Evolutionary conservation across 2,329 filamentous ascomycete species (phyloP), one percentile per base, ranked within the genome.

Genomic region (Pseudogymnoascus sp.): DNA sequence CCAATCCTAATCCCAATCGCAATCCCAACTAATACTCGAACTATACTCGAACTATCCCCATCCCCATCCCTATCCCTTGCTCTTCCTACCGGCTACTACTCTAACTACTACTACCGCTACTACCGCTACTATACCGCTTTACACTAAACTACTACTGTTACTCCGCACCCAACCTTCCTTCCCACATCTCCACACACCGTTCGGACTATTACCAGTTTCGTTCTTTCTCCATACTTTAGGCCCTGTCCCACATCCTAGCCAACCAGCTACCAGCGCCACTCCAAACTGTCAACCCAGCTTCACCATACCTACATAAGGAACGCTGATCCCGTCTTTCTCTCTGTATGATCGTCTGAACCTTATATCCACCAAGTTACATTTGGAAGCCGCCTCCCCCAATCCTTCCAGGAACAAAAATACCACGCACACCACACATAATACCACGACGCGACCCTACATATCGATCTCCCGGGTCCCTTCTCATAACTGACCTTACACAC

Each of bases 401-500:
- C 43, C 21, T 48, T 25, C 43, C 43, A 48, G 43, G 43, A 60
- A 60, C 54, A 34, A 34, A 34, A 34, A 34, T 7, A 34, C 31
- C 31, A 34, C 31, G 31, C 31, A 34, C 31, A 34, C 31, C 31
- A 34, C 10, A 34, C 31, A 34, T 34, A 34, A 34, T 34, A 34
- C 54, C 28, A 60, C 54, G 16, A 34, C 28, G 10, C 13, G 23
- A 16, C 13, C 28, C n/a, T 60, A 60, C 34, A 34, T 34, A 60
- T 37, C 16, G 28, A 62, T 31, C 63, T 66, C 65, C 64, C 65
- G 67, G 67, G 73, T 34, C 28, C 51, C 4, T 60, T 34, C 28
- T 60, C 34, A 34, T 23, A 60, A 60, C 28, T 36, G 34, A 60
- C 54, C 54, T 34, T 60, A 36, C 8, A 34, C 14, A 70, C 79